Percentiles rank a stretch among this genome's conserved stretches.
Conservation (phyloP, 306 rosid species). For the Cucurbita pepo region DNA sequence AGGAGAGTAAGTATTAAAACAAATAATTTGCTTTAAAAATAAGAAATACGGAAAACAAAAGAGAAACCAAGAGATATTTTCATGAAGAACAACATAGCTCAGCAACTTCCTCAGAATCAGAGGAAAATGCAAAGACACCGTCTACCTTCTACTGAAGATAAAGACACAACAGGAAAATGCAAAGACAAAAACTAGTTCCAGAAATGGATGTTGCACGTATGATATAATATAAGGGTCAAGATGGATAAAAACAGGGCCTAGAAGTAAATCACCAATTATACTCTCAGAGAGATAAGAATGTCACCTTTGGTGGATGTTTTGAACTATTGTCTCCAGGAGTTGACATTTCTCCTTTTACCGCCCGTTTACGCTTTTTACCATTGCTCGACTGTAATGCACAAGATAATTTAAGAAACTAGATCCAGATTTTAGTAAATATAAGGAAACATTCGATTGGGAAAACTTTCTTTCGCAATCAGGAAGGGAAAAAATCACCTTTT, state of each 20-base stretch:
- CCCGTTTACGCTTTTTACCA: slow-evolving; percentile 64
- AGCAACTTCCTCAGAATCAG: not conserved
- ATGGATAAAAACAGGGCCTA: not conserved
- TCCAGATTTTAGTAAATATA: not conserved
- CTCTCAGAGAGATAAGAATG: slow-evolving; percentile 10
- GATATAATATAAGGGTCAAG: not conserved
- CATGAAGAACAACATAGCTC: not conserved
- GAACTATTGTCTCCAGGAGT: slow-evolving; percentile 34
- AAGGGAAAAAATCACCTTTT: slow-evolving; percentile 27
- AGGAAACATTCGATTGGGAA: not conserved
- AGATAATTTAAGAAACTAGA: not conserved
- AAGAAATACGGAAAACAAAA: not conserved
- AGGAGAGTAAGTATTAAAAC: not conserved
- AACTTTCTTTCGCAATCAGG: not conserved
- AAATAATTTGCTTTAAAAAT: not conserved
- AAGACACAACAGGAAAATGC: not conserved
- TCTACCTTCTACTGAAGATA: not conserved
- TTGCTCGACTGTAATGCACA: slow-evolving; percentile 31
- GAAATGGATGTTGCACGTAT: not conserved
- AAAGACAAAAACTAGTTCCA: not conserved
- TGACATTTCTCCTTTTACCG: slow-evolving; percentile 38
- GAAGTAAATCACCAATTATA: slow-evolving; percentile 4
- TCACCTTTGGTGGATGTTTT: slow-evolving; percentile 57
- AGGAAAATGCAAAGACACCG: not conserved
- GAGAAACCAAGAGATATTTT: not conserved